Percentiles rank a stretch among this genome's conserved stretches.
phyloP scores from a whole-genome alignment of 2,329 filamentous ascomycete genomes.

The Trichoderma koningii region DNA sequence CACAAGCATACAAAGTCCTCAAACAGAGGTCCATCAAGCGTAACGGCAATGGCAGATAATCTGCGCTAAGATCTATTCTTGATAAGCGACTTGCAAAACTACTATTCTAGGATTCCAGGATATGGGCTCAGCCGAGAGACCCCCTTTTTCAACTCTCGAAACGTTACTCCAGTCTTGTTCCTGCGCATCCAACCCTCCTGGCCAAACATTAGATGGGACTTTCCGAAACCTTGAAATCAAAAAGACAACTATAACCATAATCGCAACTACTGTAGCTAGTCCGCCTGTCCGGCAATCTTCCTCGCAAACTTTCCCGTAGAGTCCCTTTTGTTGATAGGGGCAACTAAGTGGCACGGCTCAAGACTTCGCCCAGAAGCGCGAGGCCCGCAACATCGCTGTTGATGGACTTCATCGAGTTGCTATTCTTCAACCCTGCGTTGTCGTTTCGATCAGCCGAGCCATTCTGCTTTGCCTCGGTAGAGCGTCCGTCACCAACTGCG shows the following conservation, averaged over 20 bases:
- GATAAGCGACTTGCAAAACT: not conserved
- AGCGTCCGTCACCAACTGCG: slow-evolving; percentile 13
- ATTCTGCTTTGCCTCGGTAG: not conserved
- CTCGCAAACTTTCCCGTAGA: no score
- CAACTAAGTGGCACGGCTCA: slow-evolving; percentile 1
- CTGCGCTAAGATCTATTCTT: not conserved
- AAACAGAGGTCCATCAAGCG: not conserved
- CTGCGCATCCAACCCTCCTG: slow-evolving; percentile 21
- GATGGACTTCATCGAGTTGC: not conserved
- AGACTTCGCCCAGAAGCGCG: slow-evolving; percentile 11
- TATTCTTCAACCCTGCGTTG: not conserved
- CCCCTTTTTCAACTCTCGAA: not conserved
- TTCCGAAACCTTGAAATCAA: not conserved
- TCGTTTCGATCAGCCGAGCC: not conserved
- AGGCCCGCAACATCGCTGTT: not conserved
- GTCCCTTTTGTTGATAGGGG: no score
- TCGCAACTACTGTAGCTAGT: not conserved
- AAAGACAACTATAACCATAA: not conserved
- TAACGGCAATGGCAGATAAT: not conserved
- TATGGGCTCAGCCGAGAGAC: not conserved
- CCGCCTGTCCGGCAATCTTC: not conserved
- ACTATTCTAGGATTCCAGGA: not conserved
- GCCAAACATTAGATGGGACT: not conserved
- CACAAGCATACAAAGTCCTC: no score
- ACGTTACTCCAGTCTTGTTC: not conserved